These are phyloP conservation scores for Pseudogymnoascus sp. DNA, from an alignment of 2,329 filamentous ascomycete species.

Conservation along the genomic window DNA sequence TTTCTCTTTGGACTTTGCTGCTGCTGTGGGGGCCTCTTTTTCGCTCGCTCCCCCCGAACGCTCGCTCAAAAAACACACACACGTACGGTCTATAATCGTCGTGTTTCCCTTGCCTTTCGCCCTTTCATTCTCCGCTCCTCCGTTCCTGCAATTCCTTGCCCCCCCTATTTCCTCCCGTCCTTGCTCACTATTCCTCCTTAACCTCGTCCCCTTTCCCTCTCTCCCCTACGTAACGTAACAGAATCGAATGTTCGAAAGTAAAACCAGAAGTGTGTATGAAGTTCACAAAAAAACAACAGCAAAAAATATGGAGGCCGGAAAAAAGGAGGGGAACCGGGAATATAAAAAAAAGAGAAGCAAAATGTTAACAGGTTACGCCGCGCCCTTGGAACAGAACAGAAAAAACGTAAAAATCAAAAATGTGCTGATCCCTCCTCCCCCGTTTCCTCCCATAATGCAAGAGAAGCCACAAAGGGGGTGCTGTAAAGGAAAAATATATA, in stretches of 20 bases:
- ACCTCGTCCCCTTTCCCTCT: not conserved
- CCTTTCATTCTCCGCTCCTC: not conserved
- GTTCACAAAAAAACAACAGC: not conserved
- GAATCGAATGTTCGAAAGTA: slow-evolving; percentile 7
- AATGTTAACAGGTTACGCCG: not conserved
- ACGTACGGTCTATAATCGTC: slow-evolving; percentile 9
- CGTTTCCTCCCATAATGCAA: not conserved
- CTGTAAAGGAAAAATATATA: not conserved
- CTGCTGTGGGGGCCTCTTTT: not conserved
- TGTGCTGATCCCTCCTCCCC: not conserved
- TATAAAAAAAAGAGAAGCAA: not conserved
- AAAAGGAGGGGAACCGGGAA: not conserved
- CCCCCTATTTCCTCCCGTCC: not conserved
- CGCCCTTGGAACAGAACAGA: not conserved
- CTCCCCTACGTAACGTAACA: slow-evolving; percentile 3
- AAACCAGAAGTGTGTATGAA: not conserved
- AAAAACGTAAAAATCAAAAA: not conserved
- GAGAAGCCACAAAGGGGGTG: not conserved
- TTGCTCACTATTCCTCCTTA: not conserved
- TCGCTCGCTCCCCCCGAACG: not conserved
- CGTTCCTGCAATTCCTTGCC: not conserved
- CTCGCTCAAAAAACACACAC: not conserved
- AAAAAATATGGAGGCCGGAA: not conserved
- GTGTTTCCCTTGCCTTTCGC: not conserved
- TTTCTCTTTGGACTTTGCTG: slow-evolving; percentile 1